Evolutionary conservation across 1,284 basidiomycete species (phyloP).

Genomic region (Ceratobasidium sp.): DNA sequence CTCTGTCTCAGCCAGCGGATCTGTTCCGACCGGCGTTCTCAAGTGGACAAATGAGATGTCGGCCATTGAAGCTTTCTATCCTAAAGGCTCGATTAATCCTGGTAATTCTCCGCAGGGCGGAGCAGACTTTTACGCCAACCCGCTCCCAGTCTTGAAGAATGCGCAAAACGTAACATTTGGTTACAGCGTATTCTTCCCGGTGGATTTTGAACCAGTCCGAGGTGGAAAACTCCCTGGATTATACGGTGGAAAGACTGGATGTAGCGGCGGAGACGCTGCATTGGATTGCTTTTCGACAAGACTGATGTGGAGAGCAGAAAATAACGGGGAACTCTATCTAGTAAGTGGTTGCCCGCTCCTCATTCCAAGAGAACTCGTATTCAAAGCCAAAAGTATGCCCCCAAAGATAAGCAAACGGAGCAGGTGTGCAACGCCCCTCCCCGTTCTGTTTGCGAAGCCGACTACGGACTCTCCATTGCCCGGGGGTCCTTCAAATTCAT

Average conservation of each 20-base stretch:
- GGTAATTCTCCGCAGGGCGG: slow-evolving; percentile 47
- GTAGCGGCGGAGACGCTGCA: slow-evolving; percentile 50
- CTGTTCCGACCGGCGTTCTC: too few relatives aligned
- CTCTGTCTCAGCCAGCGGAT: not conserved
- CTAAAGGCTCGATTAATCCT: slow-evolving; percentile 48
- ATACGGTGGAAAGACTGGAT: slow-evolving; percentile 51
- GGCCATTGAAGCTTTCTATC: slow-evolving; percentile 47
- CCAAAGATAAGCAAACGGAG: slow-evolving; percentile 47
- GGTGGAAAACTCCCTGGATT: slow-evolving; percentile 51
- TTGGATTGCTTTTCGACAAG: slow-evolving; percentile 49
- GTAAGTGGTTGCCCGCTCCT: slow-evolving; percentile 41
- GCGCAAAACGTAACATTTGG: slow-evolving; percentile 45
- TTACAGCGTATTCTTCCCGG: slow-evolving; percentile 49
- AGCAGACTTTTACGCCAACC: slow-evolving; percentile 48
- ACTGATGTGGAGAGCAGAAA: slow-evolving; percentile 49
- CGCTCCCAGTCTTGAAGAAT: slow-evolving; percentile 43
- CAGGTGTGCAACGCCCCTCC: slow-evolving; percentile 47
- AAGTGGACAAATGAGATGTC: slow-evolving; percentile 41
- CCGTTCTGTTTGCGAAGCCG: slow-evolving; percentile 47
- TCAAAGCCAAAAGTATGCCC: slow-evolving; percentile 45
- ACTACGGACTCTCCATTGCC: slow-evolving; percentile 52
- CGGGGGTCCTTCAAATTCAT: slow-evolving; percentile 55
- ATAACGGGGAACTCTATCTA: slow-evolving; percentile 50
- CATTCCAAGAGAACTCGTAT: not conserved
- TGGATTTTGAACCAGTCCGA: slow-evolving; percentile 48